Percentiles rank a stretch among this genome's conserved stretches.
Conservation (phyloP, 225 moss, liverwort and hornwort species). For the Lunularia cruciata region DNA sequence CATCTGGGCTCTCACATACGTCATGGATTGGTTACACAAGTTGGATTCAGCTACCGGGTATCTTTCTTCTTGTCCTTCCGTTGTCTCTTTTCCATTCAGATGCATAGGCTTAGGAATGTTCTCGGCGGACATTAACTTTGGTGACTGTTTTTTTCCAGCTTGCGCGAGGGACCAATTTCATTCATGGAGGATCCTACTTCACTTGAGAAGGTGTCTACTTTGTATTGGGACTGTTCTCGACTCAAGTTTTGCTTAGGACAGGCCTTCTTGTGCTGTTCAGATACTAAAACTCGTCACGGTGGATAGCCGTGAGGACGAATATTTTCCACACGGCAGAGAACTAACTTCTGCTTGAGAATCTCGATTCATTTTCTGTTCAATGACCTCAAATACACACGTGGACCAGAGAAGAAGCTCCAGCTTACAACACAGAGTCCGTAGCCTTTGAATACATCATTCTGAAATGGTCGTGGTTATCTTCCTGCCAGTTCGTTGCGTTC, state of each 20-base stretch:
- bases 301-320: neutral
- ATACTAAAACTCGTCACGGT: no score
- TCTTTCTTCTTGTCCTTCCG: neutral
- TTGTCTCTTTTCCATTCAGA: neutral
- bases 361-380: neutral
- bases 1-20: conserved; percentile 82
- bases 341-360: neutral
- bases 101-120: neutral
- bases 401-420: no score
- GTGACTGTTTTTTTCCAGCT: conserved; percentile 26
- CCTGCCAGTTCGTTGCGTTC: neutral
- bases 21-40: conserved; percentile 83
- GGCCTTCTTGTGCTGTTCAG: no score
- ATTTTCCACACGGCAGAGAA: neutral
- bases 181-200: conserved; percentile 87
- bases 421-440: no score
- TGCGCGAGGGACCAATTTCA: conserved; percentile 53
- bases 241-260: neutral
- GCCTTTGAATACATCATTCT: neutral
- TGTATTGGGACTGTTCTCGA: no score
- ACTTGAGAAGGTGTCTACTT: conserved; percentile 51
- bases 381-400: no score
- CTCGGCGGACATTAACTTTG: neutral
- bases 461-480: neutral
- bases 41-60: conserved; percentile 81